phyloP scores from a whole-genome alignment of 805 yeast genomes.

The Candida yuanshanica region DNA sequence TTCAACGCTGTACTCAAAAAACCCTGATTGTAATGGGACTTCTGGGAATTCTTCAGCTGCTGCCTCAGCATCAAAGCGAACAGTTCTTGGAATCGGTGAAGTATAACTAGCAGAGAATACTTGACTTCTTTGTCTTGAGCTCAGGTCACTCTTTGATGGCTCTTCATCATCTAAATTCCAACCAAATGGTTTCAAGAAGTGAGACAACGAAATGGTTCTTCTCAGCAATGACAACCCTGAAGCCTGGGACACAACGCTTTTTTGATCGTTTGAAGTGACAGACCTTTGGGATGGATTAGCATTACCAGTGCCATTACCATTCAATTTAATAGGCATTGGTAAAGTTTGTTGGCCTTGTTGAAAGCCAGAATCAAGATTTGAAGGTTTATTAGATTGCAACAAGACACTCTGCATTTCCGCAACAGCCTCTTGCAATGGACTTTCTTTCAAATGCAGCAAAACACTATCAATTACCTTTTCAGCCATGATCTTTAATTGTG shows the following conservation, averaged over 20 bases:
- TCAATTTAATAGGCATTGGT: slow-evolving; percentile 28
- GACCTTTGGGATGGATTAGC: slow-evolving; percentile 10
- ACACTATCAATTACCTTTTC: slow-evolving; percentile 71
- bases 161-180: slow-evolving; percentile 21
- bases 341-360: slow-evolving; percentile 32
- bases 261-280: slow-evolving; percentile 8
- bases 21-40: slow-evolving; percentile 54
- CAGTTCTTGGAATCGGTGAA: slow-evolving; percentile 51
- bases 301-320: slow-evolving; percentile 26
- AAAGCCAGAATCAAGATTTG: slow-evolving; percentile 2
- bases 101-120: slow-evolving; percentile 25
- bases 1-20: slow-evolving; percentile 73
- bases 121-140: slow-evolving; percentile 2
- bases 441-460: slow-evolving; percentile 45
- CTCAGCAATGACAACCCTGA: slow-evolving; percentile 14
- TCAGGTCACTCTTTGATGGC: slow-evolving; percentile 6
- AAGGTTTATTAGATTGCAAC: slow-evolving; percentile 38
- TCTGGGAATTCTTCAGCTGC: slow-evolving; percentile 21
- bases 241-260: slow-evolving; percentile 2
- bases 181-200: slow-evolving; percentile 23
- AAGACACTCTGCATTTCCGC: slow-evolving; percentile 60
- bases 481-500: slow-evolving; percentile 70
- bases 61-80: slow-evolving; percentile 37
- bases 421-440: slow-evolving; percentile 61
- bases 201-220: slow-evolving; percentile 25